A percentile compares a stretch with the other conserved stretches of the same genome.
These are phyloP conservation scores for Aspergillus hancockii DNA, from an alignment of 495 filamentous ascomycete genomes.

Conservation along the genomic window DNA sequence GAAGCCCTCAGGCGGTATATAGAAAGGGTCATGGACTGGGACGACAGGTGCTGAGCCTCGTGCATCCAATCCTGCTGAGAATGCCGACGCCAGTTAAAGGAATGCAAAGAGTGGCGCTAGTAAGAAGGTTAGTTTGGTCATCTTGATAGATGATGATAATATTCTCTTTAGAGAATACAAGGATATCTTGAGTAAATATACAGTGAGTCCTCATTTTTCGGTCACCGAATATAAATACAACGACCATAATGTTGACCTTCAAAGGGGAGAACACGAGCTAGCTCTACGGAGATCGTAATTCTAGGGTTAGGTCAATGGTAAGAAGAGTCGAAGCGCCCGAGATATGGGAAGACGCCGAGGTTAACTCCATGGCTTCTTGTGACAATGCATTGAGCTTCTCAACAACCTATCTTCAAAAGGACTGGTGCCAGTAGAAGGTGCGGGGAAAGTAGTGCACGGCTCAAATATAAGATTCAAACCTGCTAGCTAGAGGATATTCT, in stretches of 20 bases:
- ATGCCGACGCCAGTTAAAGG: background rate
- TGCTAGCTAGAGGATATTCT: too few species aligned
- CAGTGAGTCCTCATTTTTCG: background rate
- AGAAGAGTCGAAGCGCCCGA: too few species aligned
- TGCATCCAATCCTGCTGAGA: background rate
- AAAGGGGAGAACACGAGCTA: too few species aligned
- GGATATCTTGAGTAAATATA: background rate
- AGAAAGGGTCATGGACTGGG: conserved; percentile 45
- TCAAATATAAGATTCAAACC: too few species aligned
- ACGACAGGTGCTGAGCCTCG: conserved; percentile 9
- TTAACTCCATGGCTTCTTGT: too few species aligned
- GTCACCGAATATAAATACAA: background rate
- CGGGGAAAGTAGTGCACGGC: too few species aligned
- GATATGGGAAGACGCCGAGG: too few species aligned
- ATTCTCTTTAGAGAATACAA: background rate
- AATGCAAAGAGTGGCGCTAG: background rate
- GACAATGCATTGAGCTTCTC: too few species aligned
- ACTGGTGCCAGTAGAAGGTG: too few species aligned
- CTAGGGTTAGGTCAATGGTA: too few species aligned
- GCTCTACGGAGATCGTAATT: too few species aligned
- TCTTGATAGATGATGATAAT: background rate
- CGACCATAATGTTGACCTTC: background rate
- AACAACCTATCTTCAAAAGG: too few species aligned
- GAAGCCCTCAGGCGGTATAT: conserved; percentile 41
- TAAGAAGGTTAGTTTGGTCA: background rate